Evolutionary conservation across 495 filamentous ascomycete genomes (phyloP), one percentile per base, ranked within the genome.

Genomic region (Pseudotulostoma volvatum): DNA sequence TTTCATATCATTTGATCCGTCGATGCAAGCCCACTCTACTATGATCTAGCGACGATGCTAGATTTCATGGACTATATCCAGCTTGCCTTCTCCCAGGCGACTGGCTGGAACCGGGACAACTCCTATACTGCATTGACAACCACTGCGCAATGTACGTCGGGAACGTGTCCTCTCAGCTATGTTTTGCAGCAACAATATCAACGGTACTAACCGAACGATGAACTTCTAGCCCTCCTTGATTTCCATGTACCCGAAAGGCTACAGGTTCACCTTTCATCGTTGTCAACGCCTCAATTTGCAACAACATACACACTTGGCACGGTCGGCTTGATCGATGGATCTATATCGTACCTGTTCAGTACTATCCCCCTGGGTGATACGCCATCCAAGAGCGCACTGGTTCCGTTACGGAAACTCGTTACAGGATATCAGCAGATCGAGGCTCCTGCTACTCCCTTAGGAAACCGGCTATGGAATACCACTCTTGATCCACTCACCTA

Each of bases 1-100:
- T n/a, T n/a, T n/a, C n/a, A n/a, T n/a, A n/a, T n/a, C n/a, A n/a
- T n/a, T n/a, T n/a, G n/a, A n/a, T n/a, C n/a, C n/a, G n/a, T n/a
- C n/a, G n/a, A n/a, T n/a, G n/a, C n/a, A n/a, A n/a, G n/a, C n/a
- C n/a, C n/a, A n/a, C n/a, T n/a, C n/a, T n/a, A n/a, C 20, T 1
- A 3, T 16, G 18, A 17, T 13, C 21, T 1, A 17, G 20, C 30
- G 42, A 66, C 40, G 43, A 97, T 97, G 90, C 76, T 93, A 63
- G 79, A 84, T 56, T 97, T 95, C 66, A 97, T 96, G 87, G 84
- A 95, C 54, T 87, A 93, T 61, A 77, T 97, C 59, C 88, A 92
- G 57, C 74, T 83, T 54, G 79, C 84, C 55, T 97, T 96, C 63
- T 81, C 82, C 57, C 69, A 79, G 57, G 77, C 78, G 39, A 85